Evolutionary conservation across 352 stramenopile genomes (phyloP), one percentile per base, ranked within the genome.

Genomic region (Pythium angustatum): DNA sequence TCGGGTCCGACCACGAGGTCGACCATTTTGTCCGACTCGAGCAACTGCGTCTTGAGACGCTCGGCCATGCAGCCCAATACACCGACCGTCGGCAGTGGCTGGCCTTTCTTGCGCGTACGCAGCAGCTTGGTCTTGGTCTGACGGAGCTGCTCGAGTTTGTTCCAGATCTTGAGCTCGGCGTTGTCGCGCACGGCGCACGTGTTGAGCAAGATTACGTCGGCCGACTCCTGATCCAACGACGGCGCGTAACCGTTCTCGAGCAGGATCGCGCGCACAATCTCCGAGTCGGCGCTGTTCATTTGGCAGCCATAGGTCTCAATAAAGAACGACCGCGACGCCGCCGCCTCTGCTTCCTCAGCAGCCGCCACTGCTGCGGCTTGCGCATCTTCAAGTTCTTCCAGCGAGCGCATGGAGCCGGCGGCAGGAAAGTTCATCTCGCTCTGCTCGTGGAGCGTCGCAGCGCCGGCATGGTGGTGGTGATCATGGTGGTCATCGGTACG

Each of bases 11-110:
- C 96, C 2, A 99, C 96, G 15, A 99, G 64, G 84, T 99, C 97
- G 43, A 98, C 94, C 73, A 97, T 96, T 62, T 98, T 97, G 71
- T 96, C 85, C 22, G 81, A 84, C 57, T 97, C 86, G 24, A 99
- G 91, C 71, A 99, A 82, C 59, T 98, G 83, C 33, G 86, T 91
- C 83, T 99, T 99, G 47, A 99, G 80, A 6, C 98, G 85, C 83
- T 99, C 97, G n/a, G 98, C 97, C 98, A 99, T 99, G 80, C 98
- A 99, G 27, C 98, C 98, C 19, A 99, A 79, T 33, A 99, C 94
- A 34, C 97, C 98, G 30, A 99, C 91, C 5, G 82, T 93, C 38
- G 82, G 81, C 41, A 88, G 73, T 30, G 70, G 71, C 72, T 85
- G 62, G 28, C 69, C 69, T 63, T 93, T 94, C 62, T 82, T 76